A percentile compares a stretch with the other conserved stretches of the same genome.
phyloP scores from a whole-genome alignment of 2,329 filamentous ascomycete species.

The Myriosclerotinia scirpicola region DNA sequence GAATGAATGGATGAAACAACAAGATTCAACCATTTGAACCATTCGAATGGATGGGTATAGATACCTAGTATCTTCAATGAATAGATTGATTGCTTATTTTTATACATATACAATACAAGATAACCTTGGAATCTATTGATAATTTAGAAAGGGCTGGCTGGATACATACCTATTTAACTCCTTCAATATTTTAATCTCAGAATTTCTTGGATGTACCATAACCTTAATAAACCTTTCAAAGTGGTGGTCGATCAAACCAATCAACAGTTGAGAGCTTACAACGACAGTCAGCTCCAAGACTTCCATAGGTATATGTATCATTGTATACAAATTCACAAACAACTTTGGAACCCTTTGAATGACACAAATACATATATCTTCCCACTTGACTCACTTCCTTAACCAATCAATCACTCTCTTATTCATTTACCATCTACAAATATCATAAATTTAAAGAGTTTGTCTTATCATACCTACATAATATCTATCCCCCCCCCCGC shows the following conservation, averaged over 20 bases:
- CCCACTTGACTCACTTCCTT: background rate
- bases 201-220: background rate
- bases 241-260: conserved; percentile 4
- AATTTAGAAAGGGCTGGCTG: background rate
- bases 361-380: background rate
- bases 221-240: background rate
- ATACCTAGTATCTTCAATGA: too few species aligned
- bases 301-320: background rate
- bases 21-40: too few species aligned
- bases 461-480: background rate
- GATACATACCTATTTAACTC: background rate
- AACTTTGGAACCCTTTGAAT: background rate
- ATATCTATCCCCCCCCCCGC: conserved; percentile 11
- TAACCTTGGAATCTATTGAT: too few species aligned
- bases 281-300: conserved; percentile 22
- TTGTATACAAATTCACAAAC: background rate
- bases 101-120: too few species aligned
- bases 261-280: conserved; percentile 6
- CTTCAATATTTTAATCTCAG: conserved; percentile 3
- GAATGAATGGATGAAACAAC: background rate
- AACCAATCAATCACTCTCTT: background rate
- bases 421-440: background rate
- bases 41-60: too few species aligned
- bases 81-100: too few species aligned
- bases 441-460: background rate